These are phyloP conservation scores for Mortierella sp. DNA, from an alignment of 371 early-diverging fungal species.

Conservation along the genomic window DNA sequence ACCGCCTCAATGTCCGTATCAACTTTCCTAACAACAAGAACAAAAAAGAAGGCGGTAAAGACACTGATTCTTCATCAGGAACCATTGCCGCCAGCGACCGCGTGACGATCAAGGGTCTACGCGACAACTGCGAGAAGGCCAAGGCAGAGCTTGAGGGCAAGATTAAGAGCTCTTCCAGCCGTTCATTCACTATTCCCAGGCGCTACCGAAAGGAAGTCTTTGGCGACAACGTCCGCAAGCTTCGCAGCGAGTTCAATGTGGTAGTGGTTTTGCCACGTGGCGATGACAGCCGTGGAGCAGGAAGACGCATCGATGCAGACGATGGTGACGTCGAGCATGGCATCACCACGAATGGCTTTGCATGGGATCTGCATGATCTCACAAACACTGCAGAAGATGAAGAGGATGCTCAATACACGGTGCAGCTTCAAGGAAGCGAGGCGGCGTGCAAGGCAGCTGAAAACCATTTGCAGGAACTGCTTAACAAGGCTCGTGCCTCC, in stretches of 20 bases:
- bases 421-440: constrained; percentile 57
- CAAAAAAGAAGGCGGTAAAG: constrained; percentile 29
- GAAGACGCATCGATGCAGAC: constrained; percentile 56
- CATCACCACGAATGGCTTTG: constrained; percentile 36
- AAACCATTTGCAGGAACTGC: constrained; percentile 46
- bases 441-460: constrained; percentile 54
- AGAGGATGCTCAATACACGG: constrained; percentile 57
- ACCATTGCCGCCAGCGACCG: constrained; percentile 25
- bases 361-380: constrained; percentile 51
- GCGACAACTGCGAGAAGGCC: constrained; percentile 69
- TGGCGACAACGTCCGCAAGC: constrained; percentile 56
- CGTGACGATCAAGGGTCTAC: constrained; percentile 67
- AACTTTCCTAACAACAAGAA: constrained; percentile 61
- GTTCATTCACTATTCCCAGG: constrained; percentile 57
- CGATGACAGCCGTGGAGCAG: constrained; percentile 21
- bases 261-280: constrained; percentile 56
- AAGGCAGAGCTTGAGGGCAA: constrained; percentile 55
- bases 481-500: constrained; percentile 46
- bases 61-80: constrained; percentile 22
- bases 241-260: constrained; percentile 66
- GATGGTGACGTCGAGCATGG: constrained; percentile 36
- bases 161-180: constrained; percentile 44
- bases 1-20: constrained; percentile 65
- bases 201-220: constrained; percentile 59
- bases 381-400: constrained; percentile 52